Evolutionary conservation across 2,329 filamentous ascomycete genomes (phyloP).

Genomic region (Verticillium klebahnii): DNA sequence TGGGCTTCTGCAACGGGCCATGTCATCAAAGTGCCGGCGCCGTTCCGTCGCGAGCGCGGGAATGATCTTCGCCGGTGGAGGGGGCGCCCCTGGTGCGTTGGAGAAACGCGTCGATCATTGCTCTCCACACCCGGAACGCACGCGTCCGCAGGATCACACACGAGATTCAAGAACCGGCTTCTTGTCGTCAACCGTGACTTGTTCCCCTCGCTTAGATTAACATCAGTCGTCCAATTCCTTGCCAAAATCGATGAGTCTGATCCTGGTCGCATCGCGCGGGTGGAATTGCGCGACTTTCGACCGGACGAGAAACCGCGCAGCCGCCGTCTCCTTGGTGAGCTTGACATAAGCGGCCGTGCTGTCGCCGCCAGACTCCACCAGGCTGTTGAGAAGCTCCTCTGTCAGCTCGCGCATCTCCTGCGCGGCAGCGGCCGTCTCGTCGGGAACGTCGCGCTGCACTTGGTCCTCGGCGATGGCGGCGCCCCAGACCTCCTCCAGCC

Average conservation of each 20-base stretch:
- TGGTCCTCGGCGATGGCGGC: constrained; percentile 18
- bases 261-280: constrained; percentile 54
- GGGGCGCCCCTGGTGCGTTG: not conserved
- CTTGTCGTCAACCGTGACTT: not conserved
- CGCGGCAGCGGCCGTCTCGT: constrained; percentile 46
- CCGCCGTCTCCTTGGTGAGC: constrained; percentile 56
- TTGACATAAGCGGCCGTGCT: constrained; percentile 53
- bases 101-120: not conserved
- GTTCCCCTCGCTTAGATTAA: too few relatives aligned
- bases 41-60: not conserved
- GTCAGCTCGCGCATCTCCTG: constrained; percentile 56
- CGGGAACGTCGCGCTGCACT: constrained; percentile 15
- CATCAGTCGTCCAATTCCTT: constrained; percentile 53
- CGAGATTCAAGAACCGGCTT: not conserved
- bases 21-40: not conserved
- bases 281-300: constrained; percentile 65
- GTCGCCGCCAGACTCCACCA: constrained; percentile 50
- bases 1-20: not conserved
- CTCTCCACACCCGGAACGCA: not conserved
- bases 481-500: constrained; percentile 63
- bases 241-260: constrained; percentile 61
- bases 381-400: constrained; percentile 55
- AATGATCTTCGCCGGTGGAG: not conserved
- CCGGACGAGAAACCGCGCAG: constrained; percentile 58
- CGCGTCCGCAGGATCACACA: not conserved